Evolutionary conservation across 2,329 filamentous ascomycete species (phyloP), one percentile per base, ranked within the genome.

Genomic region (Domatiomyces globalis): DNA sequence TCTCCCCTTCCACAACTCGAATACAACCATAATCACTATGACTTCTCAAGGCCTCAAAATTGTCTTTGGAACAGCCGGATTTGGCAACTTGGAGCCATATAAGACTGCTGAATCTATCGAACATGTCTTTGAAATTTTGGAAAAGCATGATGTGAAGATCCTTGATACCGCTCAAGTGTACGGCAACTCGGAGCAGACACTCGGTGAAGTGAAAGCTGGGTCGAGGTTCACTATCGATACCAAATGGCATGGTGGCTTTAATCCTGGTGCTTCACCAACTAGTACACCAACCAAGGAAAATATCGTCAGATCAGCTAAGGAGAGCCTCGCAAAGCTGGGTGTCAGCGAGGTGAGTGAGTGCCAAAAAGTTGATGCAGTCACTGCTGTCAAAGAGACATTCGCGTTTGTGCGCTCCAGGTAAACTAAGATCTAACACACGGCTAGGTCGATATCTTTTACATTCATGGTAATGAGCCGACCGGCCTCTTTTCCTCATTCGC

Each of bases 141-240:
- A 52, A 17, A 45, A 53, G n/a, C 54, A 59, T 27, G 51, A 53
- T 42, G 47, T 51, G 25, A 56, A 50, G 12, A 51, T 27, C n/a
- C 50, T 60, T 46, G 58, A 60, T 51, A 52, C 55, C 15, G 58
- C 58, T 12, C 58, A 59, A 45, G 49, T 60, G 9, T 74, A 76
- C 54, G 60, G 60, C 8, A 61, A 67, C 20, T 71, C 67, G 20
- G 72, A 75, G 56, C 60, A 62, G 25, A 60, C 64, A 15, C 65
- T 76, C 0, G 72, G 73, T 47, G 52, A 66, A 17, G 55, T 63
- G 29, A 61, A 66, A 3, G 70, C 68, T 12, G 65, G 66, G 33
- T 63, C 68, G 1, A 58, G 64, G 33, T 74, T 75, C 61, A 62
- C 57, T 39, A 66, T 76, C 57, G 71, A 73, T 60, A 74, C 71